A percentile compares a stretch with the other conserved stretches of the same genome.
These are phyloP conservation scores for Fusarium robinianum DNA, from an alignment of 2,329 filamentous ascomycete genomes.

Conservation along the genomic window DNA sequence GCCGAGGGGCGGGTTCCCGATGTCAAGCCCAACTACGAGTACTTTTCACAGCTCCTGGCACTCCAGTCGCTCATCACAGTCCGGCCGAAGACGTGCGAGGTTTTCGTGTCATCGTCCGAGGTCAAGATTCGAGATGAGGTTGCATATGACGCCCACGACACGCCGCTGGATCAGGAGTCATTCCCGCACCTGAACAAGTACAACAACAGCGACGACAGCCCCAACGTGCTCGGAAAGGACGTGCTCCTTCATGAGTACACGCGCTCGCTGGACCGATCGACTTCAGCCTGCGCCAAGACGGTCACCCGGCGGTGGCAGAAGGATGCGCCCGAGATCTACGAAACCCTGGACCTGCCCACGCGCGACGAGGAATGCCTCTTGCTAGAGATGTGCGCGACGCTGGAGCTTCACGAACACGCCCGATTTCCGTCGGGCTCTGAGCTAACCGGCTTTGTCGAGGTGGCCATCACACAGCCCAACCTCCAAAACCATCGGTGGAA, in stretches of 20 bases:
- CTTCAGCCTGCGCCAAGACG: constrained; percentile 59
- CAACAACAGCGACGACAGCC: constrained; percentile 56
- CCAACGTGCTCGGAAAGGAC: constrained; percentile 56
- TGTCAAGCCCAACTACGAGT: constrained; percentile 65
- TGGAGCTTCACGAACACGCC: constrained; percentile 61
- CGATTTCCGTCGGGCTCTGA: constrained; percentile 64
- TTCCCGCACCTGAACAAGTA: constrained; percentile 62
- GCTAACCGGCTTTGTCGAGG: constrained; percentile 63
- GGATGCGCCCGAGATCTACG: constrained; percentile 60
- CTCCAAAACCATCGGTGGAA: constrained; percentile 64
- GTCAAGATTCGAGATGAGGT: constrained; percentile 56
- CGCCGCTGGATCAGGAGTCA: constrained; percentile 48
- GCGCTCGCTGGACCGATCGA: constrained; percentile 56
- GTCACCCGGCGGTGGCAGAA: constrained; percentile 61
- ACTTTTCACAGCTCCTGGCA: constrained; percentile 60
- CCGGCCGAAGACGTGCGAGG: constrained; percentile 62
- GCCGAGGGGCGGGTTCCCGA: constrained; percentile 61
- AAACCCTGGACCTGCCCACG: constrained; percentile 54
- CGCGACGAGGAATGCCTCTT: constrained; percentile 59
- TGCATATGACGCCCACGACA: constrained; percentile 50
- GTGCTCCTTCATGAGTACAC: constrained; percentile 64
- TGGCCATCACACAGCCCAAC: constrained; percentile 58
- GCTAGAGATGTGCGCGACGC: constrained; percentile 64
- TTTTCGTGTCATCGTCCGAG: constrained; percentile 60
- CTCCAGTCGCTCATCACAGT: constrained; percentile 59